Percentiles rank a stretch among this genome's conserved stretches.
These are phyloP conservation scores for Jatropha curcas DNA, from an alignment of 345 rosid species.

Conservation along the genomic window DNA sequence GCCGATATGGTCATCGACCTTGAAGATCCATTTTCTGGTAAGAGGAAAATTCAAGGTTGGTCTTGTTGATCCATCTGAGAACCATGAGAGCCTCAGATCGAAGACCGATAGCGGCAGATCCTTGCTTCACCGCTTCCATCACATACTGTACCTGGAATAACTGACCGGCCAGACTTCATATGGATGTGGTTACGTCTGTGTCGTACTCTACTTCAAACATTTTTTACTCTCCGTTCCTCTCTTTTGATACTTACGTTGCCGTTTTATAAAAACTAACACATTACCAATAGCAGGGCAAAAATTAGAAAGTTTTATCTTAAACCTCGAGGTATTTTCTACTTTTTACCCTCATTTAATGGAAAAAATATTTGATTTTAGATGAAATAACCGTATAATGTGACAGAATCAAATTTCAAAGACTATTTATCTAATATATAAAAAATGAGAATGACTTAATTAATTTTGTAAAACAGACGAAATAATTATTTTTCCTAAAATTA, in stretches of 20 bases:
- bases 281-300: too few species aligned
- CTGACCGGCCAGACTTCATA: conserved; percentile 98
- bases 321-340: too few species aligned
- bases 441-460: too few species aligned
- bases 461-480: too few species aligned
- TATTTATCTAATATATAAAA: too few species aligned
- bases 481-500: too few species aligned
- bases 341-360: too few species aligned
- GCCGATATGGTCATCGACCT: conserved; percentile 97
- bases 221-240: neutral
- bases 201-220: conserved; percentile 99
- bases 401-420: too few species aligned
- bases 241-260: conserved; percentile 12
- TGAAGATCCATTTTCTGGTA: conserved; percentile 98
- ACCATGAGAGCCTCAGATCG: conserved; percentile 96
- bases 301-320: too few species aligned
- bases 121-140: conserved; percentile 99
- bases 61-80: conserved; percentile 86
- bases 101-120: conserved; percentile 98
- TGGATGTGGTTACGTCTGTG: conserved; percentile 95
- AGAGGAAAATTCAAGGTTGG: conserved; percentile 90
- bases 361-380: too few species aligned
- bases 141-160: conserved; percentile 97
- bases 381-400: too few species aligned
- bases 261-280: neutral